phyloP scores from a whole-genome alignment of 352 stramenopile species.

The Pythium pyrilobum region DNA sequence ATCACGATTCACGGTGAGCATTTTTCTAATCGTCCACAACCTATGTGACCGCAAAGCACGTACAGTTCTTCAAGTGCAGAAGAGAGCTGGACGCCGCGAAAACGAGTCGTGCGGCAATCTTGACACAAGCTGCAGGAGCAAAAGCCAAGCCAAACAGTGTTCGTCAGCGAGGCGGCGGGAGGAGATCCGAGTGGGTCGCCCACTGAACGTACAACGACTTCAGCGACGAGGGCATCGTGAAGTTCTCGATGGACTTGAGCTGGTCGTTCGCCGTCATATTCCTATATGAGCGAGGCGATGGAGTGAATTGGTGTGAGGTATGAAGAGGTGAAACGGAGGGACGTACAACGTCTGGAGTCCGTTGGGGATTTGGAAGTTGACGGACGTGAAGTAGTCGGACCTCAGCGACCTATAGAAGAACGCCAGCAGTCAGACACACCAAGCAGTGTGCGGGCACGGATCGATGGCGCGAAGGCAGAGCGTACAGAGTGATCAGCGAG shows the following conservation, averaged over 20 bases:
- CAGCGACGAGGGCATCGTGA: conserved; percentile 13
- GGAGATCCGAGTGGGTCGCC: too few species aligned
- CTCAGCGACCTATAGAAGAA: background rate
- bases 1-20: background rate
- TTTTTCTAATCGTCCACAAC: background rate
- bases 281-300: too few species aligned
- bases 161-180: too few species aligned
- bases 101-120: background rate
- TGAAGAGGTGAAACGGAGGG: background rate
- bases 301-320: too few species aligned
- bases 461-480: too few species aligned
- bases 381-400: background rate
- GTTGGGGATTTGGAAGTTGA: conserved; percentile 11
- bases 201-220: conserved; percentile 6
- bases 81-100: conserved; percentile 16
- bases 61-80: conserved; percentile 10
- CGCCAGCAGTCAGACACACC: too few species aligned
- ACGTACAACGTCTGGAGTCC: conserved; percentile 3
- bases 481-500: background rate
- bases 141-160: too few species aligned
- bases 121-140: conserved; percentile 9
- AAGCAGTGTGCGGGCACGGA: background rate
- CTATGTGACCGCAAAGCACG: background rate
- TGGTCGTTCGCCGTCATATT: background rate
- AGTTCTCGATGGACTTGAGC: conserved; percentile 2